Evolutionary conservation across 1,139 yeast genomes (phyloP).

Genomic region (Suhomyces wounanorum): DNA sequence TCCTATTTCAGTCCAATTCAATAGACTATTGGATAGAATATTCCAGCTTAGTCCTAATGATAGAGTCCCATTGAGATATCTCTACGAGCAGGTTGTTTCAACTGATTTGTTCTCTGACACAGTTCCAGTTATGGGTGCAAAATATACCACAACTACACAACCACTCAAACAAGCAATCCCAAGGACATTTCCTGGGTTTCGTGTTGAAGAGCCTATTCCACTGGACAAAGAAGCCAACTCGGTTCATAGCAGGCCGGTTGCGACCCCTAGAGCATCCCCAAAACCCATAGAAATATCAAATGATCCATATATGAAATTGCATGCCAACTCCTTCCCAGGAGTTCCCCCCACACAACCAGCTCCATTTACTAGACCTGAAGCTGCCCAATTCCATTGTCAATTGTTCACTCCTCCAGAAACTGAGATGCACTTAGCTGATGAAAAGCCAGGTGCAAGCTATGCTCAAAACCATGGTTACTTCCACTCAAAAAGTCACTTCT

Average conservation of each 20-base stretch:
- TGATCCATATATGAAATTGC: background rate
- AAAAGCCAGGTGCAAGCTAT: background rate
- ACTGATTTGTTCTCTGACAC: slow-evolving; percentile 44
- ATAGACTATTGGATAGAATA: slow-evolving; percentile 53
- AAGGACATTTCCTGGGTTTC: slow-evolving; percentile 3
- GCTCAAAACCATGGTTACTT: slow-evolving; percentile 2
- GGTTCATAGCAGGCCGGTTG: background rate
- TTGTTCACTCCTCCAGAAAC: slow-evolving; percentile 15
- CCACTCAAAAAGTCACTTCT: slow-evolving; percentile 3
- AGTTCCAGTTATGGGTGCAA: background rate
- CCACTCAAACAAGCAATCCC: background rate
- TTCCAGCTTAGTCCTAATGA: slow-evolving; percentile 65
- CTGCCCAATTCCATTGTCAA: slow-evolving; percentile 3
- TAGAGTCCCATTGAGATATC: slow-evolving; percentile 54
- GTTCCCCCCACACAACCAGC: background rate
- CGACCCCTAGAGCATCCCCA: background rate
- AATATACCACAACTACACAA: background rate
- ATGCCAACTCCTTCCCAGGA: background rate
- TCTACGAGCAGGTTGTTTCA: slow-evolving; percentile 42
- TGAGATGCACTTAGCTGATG: slow-evolving; percentile 2
- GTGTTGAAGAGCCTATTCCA: background rate
- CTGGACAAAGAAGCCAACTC: background rate
- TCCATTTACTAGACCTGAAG: background rate
- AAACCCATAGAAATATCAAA: background rate
- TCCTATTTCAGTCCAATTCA: slow-evolving; percentile 67